Percentiles rank a stretch among this genome's conserved stretches.
Evolutionary conservation across 768 basidiomycete species (phyloP).

Genomic region (Podaxis sp.): DNA sequence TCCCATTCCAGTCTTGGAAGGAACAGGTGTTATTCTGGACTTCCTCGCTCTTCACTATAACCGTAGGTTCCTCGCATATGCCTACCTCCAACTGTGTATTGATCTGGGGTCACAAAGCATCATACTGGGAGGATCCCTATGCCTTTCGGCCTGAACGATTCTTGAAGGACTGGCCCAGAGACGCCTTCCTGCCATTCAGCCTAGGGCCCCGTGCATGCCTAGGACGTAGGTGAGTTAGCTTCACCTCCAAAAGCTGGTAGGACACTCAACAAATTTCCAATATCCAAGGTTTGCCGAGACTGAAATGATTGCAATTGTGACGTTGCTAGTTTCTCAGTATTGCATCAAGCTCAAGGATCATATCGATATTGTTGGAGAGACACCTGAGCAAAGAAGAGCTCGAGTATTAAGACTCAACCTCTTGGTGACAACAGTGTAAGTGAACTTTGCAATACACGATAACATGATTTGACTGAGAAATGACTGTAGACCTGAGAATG

Average conservation of each 20-base stretch:
- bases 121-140: conserved; percentile 54
- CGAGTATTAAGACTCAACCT: conserved; percentile 36
- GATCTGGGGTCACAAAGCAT: conserved; percentile 31
- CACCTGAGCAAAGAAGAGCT: conserved; percentile 43
- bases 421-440: conserved; percentile 47
- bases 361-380: conserved; percentile 43
- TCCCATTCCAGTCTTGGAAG: conserved; percentile 41
- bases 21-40: conserved; percentile 34
- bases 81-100: neutral
- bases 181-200: conserved; percentile 19
- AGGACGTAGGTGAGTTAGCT: conserved; percentile 30
- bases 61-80: conserved; percentile 31
- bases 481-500: neutral
- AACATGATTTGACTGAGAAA: neutral
- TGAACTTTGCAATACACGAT: conserved; percentile 8
- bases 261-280: neutral
- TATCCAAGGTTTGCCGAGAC: conserved; percentile 49
- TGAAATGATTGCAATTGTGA: conserved; percentile 48
- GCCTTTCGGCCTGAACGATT: conserved; percentile 32
- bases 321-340: conserved; percentile 46
- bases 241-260: neutral
- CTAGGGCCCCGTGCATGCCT: neutral
- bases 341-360: conserved; percentile 50
- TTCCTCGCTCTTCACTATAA: conserved; percentile 48
- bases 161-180: conserved; percentile 16